These are phyloP conservation scores for Plectranthus barbatus DNA, from an alignment of 257 asterid genomes.

Conservation along the genomic window DNA sequence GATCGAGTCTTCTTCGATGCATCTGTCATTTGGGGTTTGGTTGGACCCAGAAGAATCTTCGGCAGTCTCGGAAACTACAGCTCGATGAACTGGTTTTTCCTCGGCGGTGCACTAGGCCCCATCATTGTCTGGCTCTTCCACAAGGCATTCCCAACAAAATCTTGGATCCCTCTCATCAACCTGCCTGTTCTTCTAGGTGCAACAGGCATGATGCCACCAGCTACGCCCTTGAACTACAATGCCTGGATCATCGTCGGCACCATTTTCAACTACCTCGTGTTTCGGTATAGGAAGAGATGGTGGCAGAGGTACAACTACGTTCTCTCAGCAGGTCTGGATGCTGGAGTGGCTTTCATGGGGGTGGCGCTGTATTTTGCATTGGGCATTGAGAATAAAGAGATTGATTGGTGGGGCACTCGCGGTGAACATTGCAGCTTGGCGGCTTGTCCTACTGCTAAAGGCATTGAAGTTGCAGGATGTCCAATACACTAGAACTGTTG, in stretches of 20 bases:
- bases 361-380: slow-evolving; percentile 56
- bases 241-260: slow-evolving; percentile 83
- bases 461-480: slow-evolving; percentile 60
- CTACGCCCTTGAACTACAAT: slow-evolving; percentile 81
- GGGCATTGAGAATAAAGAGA: slow-evolving; percentile 42
- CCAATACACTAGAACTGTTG: slow-evolving; percentile 35
- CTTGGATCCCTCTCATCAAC: slow-evolving; percentile 88
- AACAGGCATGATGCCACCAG: slow-evolving; percentile 71
- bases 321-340: slow-evolving; percentile 87
- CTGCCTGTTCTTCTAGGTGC: slow-evolving; percentile 91
- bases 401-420: slow-evolving; percentile 82
- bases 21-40: no score
- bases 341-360: slow-evolving; percentile 96
- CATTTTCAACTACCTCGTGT: slow-evolving; percentile 76
- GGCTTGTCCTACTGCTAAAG: slow-evolving; percentile 83
- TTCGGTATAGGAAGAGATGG: slow-evolving; percentile 61
- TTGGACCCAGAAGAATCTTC: slow-evolving; percentile 77
- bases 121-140: slow-evolving; percentile 74
- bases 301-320: no score
- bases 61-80: slow-evolving; percentile 70
- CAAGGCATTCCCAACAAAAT: slow-evolving; percentile 62
- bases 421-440: slow-evolving; percentile 90
- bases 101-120: slow-evolving; percentile 85
- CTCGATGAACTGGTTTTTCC: slow-evolving; percentile 87
- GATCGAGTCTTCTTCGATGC: slow-evolving; percentile 87